A percentile compares a stretch with the other conserved stretches of the same genome.
Conservation (phyloP, 2,329 filamentous ascomycete genomes). For the Alternaria novae-zelandiae region DNA sequence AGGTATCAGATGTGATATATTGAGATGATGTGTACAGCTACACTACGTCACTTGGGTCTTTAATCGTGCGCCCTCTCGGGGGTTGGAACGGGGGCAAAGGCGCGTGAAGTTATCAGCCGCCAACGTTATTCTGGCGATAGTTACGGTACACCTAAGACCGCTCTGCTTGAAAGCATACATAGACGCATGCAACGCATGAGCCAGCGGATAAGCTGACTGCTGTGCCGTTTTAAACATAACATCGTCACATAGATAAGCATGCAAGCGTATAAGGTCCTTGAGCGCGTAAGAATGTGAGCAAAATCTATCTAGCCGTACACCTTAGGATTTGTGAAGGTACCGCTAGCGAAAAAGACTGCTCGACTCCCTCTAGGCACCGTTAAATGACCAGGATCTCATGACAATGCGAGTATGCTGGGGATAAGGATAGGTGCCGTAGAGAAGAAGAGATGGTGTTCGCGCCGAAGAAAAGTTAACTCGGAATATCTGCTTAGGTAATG, state of each 20-base stretch:
- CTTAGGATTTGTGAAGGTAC: constrained; percentile 78
- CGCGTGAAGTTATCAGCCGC: not conserved
- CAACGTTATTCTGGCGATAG: not conserved
- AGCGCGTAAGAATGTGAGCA: constrained; percentile 69
- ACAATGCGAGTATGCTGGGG: constrained; percentile 76
- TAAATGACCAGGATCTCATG: constrained; percentile 82
- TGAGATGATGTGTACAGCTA: not conserved
- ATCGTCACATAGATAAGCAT: not conserved
- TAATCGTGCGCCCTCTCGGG: not conserved
- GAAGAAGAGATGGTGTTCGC: constrained; percentile 49
- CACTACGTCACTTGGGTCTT: too few relatives aligned
- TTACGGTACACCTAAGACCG: not conserved
- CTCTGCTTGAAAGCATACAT: not conserved
- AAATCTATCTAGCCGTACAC: constrained; percentile 96
- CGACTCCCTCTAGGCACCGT: constrained; percentile 79
- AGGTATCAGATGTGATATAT: not conserved
- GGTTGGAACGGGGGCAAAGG: not conserved
- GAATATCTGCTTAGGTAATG: constrained; percentile 19
- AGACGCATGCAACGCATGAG: not conserved
- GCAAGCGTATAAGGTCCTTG: not conserved
- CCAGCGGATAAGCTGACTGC: not conserved
- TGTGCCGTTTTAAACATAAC: not conserved
- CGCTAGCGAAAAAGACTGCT: constrained; percentile 98
- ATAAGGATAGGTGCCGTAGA: constrained; percentile 83
- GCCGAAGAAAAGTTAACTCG: constrained; percentile 27